Evolutionary conservation across 805 yeast genomes (phyloP).

Genomic region (Yamadazyma kitorensis): DNA sequence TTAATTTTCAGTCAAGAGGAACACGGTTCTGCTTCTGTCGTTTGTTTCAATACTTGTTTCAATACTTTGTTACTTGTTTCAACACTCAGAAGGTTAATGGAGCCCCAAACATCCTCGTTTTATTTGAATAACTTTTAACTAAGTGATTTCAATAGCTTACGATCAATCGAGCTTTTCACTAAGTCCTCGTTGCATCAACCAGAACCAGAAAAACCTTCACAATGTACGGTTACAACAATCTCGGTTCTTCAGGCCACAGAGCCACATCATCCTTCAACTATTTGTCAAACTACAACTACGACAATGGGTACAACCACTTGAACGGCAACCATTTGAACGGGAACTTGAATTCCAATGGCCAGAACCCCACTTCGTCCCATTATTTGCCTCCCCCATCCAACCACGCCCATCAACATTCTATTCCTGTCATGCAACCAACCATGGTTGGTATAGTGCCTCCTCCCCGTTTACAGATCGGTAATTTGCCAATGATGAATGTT

Average conservation of each 20-base stretch:
- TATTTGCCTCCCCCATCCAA: conserved; percentile 13
- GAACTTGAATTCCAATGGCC: too few relatives aligned
- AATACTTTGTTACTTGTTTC: too few relatives aligned
- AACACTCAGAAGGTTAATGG: too few relatives aligned
- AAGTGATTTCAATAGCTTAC: too few relatives aligned
- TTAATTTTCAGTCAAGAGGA: too few relatives aligned
- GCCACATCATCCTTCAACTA: conserved; percentile 27
- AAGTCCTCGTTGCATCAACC: conserved; percentile 29
- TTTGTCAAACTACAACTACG: conserved; percentile 5
- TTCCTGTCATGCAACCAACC: conserved; percentile 11
- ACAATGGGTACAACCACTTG: conserved; percentile 1
- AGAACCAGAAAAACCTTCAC: too few relatives aligned
- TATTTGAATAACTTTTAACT: too few relatives aligned
- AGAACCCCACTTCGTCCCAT: conserved; percentile 14
- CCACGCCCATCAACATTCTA: conserved; percentile 1
- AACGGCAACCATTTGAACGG: conserved; percentile 1
- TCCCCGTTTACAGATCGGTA: conserved; percentile 6
- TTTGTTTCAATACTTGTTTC: too few relatives aligned
- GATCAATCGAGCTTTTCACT: conserved; percentile 42
- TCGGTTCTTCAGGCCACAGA: conserved; percentile 41
- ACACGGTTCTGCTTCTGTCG: too few relatives aligned
- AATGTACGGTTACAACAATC: conserved; percentile 9
- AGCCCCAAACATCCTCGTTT: too few relatives aligned
- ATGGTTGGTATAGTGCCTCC: conserved; percentile 17
- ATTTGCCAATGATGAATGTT: conserved; percentile 3